Evolutionary conservation across 2,329 filamentous ascomycete genomes (phyloP), one percentile per base, ranked within the genome.

Genomic region (Fusarium sp.): DNA sequence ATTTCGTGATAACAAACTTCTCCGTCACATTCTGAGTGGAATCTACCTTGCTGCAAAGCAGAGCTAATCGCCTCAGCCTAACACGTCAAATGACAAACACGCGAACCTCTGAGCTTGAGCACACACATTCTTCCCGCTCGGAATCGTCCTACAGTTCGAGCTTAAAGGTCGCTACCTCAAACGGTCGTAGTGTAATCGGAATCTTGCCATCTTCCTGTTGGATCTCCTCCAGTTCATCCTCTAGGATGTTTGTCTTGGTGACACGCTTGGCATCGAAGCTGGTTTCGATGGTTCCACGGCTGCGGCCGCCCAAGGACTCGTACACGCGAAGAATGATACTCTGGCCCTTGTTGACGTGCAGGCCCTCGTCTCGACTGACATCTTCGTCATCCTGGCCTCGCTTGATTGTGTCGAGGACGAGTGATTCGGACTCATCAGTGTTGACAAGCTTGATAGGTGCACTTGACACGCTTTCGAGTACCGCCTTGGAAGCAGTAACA

Each of bases 321-420:
- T 97, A 99, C 21, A 98, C 85, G 3, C 96, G 87, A 61, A 98
- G 71, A 63, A 99, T 91, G 46, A 98, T 86, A 77, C 92, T 97
- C 78, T 88, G 88, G 1, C 93, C 94, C 72, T 88, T 87, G 59
- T 92, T 88, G 69, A 84, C 84, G 5, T 88, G 86, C 31, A 95
- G 80, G 35, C 87, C 86, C 23, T 88, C 87, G 5, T 84, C 85
- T 18, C 85, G 80, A 43, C 85, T 88, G 42, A 94, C 87, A 71
- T 94, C 92, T 74, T 91, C 90, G 70, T 95, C 92, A 73, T 95
- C 92, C 77, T 95, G 92, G n/a, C 93, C 96, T 59, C 96, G 91
- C 86, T 99, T 99, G 79, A 99, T 86, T 2, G 91, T 91, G 77
- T 99, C 96, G 1, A 99, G 84, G 6, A 99, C 84, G 21, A 99